Evolutionary conservation across 768 basidiomycete species (phyloP).

Genomic region (Boletus insuetus): DNA sequence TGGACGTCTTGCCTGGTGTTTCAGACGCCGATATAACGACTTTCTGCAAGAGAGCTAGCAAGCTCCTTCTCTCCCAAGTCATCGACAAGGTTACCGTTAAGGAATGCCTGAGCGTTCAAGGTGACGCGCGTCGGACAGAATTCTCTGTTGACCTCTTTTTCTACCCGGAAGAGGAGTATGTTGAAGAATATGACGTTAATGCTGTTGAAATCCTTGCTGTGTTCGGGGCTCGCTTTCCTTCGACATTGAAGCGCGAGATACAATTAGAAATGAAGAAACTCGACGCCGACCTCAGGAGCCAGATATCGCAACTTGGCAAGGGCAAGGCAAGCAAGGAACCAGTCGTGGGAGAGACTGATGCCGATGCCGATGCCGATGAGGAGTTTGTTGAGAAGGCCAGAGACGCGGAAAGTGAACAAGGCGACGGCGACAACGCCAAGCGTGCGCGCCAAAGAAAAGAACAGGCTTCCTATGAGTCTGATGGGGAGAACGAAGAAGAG

Average conservation of each 20-base stretch:
- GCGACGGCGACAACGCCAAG: slow-evolving; percentile 81
- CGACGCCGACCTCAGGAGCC: slow-evolving; percentile 72
- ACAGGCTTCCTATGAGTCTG: slow-evolving; percentile 69
- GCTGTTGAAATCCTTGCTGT: slow-evolving; percentile 68
- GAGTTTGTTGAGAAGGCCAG: slow-evolving; percentile 41
- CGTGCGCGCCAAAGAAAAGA: slow-evolving; percentile 68
- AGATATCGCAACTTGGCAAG: slow-evolving; percentile 81
- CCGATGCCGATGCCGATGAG: slow-evolving; percentile 49
- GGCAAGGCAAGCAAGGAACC: slow-evolving; percentile 55
- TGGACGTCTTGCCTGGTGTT: slow-evolving; percentile 60
- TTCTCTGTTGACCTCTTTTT: slow-evolving; percentile 82
- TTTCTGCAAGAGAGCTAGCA: slow-evolving; percentile 89
- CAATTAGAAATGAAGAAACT: slow-evolving; percentile 81
- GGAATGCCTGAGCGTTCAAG: slow-evolving; percentile 68
- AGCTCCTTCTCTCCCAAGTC: slow-evolving; percentile 83
- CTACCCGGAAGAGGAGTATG: slow-evolving; percentile 84
- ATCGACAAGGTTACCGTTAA: slow-evolving; percentile 80
- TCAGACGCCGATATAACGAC: slow-evolving; percentile 54
- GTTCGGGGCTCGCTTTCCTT: slow-evolving; percentile 74
- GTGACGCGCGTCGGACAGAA: slow-evolving; percentile 67
- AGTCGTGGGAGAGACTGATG: slow-evolving; percentile 42
- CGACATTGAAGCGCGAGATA: slow-evolving; percentile 83
- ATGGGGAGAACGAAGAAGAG: slow-evolving; percentile 46
- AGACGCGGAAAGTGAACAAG: slow-evolving; percentile 72
- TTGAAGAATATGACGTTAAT: slow-evolving; percentile 75